These are phyloP conservation scores for Nitzschia inconspicua DNA, from an alignment of 108 stramenopile genomes.

Conservation along the genomic window DNA sequence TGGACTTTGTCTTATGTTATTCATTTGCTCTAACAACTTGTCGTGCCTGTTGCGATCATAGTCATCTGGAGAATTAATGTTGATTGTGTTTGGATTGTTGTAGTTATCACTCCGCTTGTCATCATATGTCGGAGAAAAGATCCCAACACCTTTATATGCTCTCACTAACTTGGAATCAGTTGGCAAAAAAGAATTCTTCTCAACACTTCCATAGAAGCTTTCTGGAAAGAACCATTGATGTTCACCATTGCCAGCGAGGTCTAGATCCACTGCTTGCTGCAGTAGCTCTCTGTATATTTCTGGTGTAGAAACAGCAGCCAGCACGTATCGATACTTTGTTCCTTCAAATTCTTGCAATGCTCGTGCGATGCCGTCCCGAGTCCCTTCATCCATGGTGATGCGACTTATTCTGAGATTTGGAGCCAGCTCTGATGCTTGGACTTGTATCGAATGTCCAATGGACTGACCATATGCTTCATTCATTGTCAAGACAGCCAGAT, in stretches of 20 bases:
- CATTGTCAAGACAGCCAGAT: conserved; percentile 37
- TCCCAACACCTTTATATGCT: conserved; percentile 38
- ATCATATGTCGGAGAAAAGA: neutral
- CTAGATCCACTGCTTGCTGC: conserved; percentile 18
- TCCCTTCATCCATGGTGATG: conserved; percentile 3
- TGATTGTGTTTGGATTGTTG: neutral
- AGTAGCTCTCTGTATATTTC: conserved; percentile 11
- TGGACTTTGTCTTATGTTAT: no score
- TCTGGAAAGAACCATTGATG: conserved; percentile 54
- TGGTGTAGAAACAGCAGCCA: neutral
- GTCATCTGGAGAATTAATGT: neutral
- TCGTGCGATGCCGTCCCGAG: neutral
- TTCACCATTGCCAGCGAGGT: neutral
- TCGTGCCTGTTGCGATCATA: no score
- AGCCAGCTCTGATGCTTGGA: conserved; percentile 16
- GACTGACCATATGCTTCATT: conserved; percentile 54
- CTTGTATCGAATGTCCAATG: conserved; percentile 32
- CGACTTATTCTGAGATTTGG: conserved; percentile 40
- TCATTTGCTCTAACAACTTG: no score
- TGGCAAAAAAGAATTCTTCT: no score
- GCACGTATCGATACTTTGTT: conserved; percentile 11
- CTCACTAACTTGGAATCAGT: conserved; percentile 14
- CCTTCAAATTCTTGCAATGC: neutral
- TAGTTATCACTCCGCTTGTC: neutral
- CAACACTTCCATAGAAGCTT: conserved; percentile 20